These are phyloP conservation scores for Aspergillus sp. DNA, from an alignment of 2,329 filamentous ascomycete genomes.

Conservation along the genomic window DNA sequence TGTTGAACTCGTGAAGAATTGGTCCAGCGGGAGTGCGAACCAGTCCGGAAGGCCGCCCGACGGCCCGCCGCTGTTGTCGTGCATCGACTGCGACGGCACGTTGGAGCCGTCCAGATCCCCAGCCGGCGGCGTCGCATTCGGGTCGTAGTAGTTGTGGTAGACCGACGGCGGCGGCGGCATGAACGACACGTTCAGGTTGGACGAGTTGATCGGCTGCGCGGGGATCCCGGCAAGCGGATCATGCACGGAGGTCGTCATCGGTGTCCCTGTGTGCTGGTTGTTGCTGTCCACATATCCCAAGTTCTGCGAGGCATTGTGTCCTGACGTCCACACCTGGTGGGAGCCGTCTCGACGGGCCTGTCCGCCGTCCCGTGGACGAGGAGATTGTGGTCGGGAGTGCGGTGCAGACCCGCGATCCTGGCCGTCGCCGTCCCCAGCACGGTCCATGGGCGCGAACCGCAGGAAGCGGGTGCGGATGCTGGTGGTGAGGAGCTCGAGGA, in stretches of 20 bases:
- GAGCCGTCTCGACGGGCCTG: constrained; percentile 25
- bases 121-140: constrained; percentile 32
- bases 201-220: constrained; percentile 45
- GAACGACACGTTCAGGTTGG: constrained; percentile 46
- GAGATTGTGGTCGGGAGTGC: constrained; percentile 36
- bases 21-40: constrained; percentile 62
- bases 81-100: constrained; percentile 29
- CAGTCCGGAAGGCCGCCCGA: constrained; percentile 51
- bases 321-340: constrained; percentile 27
- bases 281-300: constrained; percentile 29
- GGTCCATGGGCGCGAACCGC: constrained; percentile 54
- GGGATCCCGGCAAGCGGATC: constrained; percentile 46
- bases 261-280: constrained; percentile 15
- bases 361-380: constrained; percentile 30
- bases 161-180: constrained; percentile 48
- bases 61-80: constrained; percentile 25
- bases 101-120: constrained; percentile 30
- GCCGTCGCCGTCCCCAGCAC: constrained; percentile 40
- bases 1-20: constrained; percentile 52
- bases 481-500: constrained; percentile 58
- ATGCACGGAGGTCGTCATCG: constrained; percentile 28
- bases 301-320: constrained; percentile 13
- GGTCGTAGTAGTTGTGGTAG: constrained; percentile 46
- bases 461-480: constrained; percentile 59
- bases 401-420: constrained; percentile 37